Evolutionary conservation across 2,329 filamentous ascomycete genomes (phyloP).

Genomic region (Davidsoniella virescens): DNA sequence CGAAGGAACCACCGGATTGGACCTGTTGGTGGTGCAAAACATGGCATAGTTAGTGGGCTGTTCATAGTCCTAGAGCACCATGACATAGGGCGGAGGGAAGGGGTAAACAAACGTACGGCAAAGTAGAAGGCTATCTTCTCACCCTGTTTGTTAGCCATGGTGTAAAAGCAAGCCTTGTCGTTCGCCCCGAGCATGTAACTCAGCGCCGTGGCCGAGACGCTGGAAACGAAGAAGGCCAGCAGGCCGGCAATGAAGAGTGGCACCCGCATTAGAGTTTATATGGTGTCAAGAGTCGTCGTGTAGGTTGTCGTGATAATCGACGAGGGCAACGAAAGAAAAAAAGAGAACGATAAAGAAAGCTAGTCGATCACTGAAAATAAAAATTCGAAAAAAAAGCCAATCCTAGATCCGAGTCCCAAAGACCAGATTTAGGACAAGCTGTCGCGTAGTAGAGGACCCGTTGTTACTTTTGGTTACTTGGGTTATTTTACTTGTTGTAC

Average conservation of each 20-base stretch:
- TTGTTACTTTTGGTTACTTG: background rate
- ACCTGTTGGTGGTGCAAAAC: conserved; percentile 39
- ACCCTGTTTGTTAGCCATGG: conserved; percentile 57
- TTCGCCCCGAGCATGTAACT: conserved; percentile 84
- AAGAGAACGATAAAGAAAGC: background rate
- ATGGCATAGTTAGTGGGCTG: background rate
- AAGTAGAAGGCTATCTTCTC: conserved; percentile 98
- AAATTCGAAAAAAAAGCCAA: background rate
- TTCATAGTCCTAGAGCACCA: background rate
- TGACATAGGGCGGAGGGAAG: background rate
- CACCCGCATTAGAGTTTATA: conserved; percentile 44
- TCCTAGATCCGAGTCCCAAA: background rate
- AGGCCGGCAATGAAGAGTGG: conserved; percentile 47
- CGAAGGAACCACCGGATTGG: conserved; percentile 95
- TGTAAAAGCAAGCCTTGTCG: conserved; percentile 93
- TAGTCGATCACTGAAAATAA: background rate
- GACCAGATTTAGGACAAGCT: conserved; percentile 16
- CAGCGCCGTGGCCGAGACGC: conserved; percentile 72
- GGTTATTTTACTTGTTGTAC: background rate
- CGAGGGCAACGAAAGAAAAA: background rate
- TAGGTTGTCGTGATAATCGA: background rate
- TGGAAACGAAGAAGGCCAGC: conserved; percentile 51
- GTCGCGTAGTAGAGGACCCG: conserved; percentile 13
- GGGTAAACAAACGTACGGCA: conserved; percentile 46
- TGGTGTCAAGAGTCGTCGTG: background rate